Percentiles rank a stretch among this genome's conserved stretches.
Conservation (phyloP, 805 yeast genomes). For the Teunomyces kruisii region DNA sequence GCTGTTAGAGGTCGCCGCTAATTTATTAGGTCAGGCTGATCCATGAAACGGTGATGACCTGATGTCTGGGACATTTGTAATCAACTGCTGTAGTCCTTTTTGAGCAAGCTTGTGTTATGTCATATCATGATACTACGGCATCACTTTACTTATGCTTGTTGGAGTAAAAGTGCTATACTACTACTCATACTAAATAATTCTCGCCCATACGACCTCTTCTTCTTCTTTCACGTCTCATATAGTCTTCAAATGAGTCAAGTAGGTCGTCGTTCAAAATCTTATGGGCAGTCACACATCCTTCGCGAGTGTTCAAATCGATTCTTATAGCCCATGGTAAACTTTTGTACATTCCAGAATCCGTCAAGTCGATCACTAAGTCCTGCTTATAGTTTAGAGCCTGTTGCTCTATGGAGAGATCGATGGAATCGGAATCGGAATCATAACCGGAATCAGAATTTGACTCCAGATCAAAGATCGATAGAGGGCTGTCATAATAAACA, state of each 20-base stretch:
- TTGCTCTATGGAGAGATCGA: neutral
- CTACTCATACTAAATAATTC: slow-evolving; percentile 27
- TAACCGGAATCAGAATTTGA: neutral
- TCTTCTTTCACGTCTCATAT: slow-evolving; percentile 29
- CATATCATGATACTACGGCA: too few species aligned
- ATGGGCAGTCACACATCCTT: slow-evolving; percentile 26
- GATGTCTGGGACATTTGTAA: slow-evolving; percentile 16
- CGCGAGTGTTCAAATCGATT: slow-evolving; percentile 22
- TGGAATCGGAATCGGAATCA: neutral
- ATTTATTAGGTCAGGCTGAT: slow-evolving; percentile 31
- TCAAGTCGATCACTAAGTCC: slow-evolving; percentile 37
- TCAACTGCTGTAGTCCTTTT: neutral
- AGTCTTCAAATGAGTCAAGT: slow-evolving; percentile 28
- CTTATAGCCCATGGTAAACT: slow-evolving; percentile 46
- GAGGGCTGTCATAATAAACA: neutral
- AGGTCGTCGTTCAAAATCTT: slow-evolving; percentile 33
- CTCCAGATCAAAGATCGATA: neutral
- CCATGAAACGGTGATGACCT: slow-evolving; percentile 24
- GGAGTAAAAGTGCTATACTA: too few species aligned
- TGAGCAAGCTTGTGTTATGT: neutral
- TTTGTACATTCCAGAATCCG: slow-evolving; percentile 51
- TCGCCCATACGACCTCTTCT: slow-evolving; percentile 46
- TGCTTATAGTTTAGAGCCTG: slow-evolving; percentile 8
- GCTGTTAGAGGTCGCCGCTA: slow-evolving; percentile 91
- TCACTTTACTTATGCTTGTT: too few species aligned